Evolutionary conservation across 495 filamentous ascomycete genomes (phyloP).

Genomic region (Xylaria sp.): DNA sequence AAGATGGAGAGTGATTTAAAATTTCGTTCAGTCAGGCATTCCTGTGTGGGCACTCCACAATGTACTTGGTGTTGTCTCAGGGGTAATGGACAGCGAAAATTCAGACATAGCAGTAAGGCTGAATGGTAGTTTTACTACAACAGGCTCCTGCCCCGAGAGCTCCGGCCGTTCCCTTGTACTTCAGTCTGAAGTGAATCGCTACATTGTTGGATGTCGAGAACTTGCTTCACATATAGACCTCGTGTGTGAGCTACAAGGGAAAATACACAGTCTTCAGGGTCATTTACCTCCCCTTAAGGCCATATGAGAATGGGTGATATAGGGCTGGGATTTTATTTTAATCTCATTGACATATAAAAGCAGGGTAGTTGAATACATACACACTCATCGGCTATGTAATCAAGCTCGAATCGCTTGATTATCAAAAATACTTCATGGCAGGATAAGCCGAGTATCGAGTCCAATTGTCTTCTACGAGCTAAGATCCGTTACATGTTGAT

Average conservation of each 20-base stretch:
- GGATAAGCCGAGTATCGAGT: background rate
- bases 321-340: background rate
- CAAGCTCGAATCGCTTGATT: background rate
- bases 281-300: background rate
- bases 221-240: background rate
- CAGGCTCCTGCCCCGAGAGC: background rate
- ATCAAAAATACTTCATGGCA: background rate
- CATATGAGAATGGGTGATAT: background rate
- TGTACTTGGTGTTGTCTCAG: background rate
- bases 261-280: background rate
- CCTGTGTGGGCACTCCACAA: background rate
- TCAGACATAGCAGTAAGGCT: background rate
- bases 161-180: background rate
- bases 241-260: background rate
- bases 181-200: background rate
- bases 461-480: background rate
- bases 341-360: background rate
- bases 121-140: too few species aligned
- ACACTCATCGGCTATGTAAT: background rate
- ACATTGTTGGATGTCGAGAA: background rate
- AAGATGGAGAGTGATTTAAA: background rate
- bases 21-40: background rate
- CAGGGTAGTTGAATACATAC: background rate
- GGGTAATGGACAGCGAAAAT: background rate
- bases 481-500: too few species aligned